Evolutionary conservation across 2,329 filamentous ascomycete species (phyloP).

Genomic region (Xylaria hypoxylon): DNA sequence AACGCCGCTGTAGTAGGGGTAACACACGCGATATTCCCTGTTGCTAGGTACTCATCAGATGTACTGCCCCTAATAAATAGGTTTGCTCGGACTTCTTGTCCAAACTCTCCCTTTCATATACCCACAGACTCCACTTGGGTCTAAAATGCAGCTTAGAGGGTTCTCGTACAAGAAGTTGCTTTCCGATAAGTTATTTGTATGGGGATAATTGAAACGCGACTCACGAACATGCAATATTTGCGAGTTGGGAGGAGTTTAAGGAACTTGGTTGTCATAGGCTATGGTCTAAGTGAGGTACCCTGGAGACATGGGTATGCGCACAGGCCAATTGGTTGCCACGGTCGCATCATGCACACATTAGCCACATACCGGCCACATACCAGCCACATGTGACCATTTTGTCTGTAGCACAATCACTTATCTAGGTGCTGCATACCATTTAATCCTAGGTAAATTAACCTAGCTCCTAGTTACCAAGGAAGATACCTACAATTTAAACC

Average conservation of each 20-base stretch:
- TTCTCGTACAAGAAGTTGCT: not conserved
- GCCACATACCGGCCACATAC: no score
- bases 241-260: conserved; percentile 2
- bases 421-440: not conserved
- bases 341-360: no score
- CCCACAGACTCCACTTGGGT: conserved; percentile 12
- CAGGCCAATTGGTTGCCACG: not conserved
- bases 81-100: conserved; percentile 2
- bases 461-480: not conserved
- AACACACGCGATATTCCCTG: not conserved
- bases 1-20: not conserved
- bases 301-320: not conserved
- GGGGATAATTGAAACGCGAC: not conserved
- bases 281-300: not conserved
- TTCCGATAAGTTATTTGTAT: conserved; percentile 14
- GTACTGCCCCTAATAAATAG: no score
- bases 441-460: not conserved
- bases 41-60: not conserved
- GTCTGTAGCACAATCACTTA: no score
- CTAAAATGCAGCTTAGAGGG: not conserved
- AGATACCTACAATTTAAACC: not conserved
- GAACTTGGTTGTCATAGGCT: no score
- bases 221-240: not conserved
- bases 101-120: conserved; percentile 23
- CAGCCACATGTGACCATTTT: no score